Conservation (phyloP, 1,139 yeast species). For the Yamadazyma spencermartinsiae region DNA sequence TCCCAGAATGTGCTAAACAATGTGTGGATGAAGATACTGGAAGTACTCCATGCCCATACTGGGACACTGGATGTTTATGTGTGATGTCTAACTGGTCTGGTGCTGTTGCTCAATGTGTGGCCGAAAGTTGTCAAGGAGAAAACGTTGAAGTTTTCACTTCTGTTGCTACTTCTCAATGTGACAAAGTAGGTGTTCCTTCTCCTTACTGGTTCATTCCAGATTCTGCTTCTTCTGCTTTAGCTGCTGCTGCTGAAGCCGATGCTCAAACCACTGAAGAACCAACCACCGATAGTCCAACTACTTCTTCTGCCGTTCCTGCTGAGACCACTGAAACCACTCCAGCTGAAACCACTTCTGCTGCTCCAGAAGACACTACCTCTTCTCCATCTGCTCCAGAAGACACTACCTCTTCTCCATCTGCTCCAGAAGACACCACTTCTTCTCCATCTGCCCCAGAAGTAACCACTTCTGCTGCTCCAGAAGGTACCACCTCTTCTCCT, state of each 20-base stretch:
- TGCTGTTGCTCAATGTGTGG: conserved; percentile 46
- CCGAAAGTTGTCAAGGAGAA: conserved; percentile 37
- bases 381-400: conserved; percentile 8
- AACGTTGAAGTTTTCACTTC: conserved; percentile 41
- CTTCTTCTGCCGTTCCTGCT: conserved; percentile 7
- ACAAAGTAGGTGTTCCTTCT: conserved; percentile 43
- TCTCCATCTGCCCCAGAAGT: conserved; percentile 7
- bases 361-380: conserved; percentile 6
- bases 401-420: conserved; percentile 7
- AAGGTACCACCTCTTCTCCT: conserved; percentile 3
- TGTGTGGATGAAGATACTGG: conserved; percentile 40
- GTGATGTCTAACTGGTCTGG: conserved; percentile 52
- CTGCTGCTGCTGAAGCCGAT: conserved; percentile 16
- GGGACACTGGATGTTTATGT: conserved; percentile 57
- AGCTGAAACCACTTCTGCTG: conserved; percentile 13
- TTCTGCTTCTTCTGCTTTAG: conserved; percentile 34
- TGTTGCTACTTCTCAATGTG: conserved; percentile 44
- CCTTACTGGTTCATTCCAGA: conserved; percentile 45
- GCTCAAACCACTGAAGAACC: conserved; percentile 9
- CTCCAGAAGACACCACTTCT: conserved; percentile 6
- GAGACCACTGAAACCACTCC: conserved; percentile 10
- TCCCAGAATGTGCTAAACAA: conserved; percentile 46
- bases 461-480: conserved; percentile 8
- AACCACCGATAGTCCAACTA: conserved; percentile 6
- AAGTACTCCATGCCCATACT: conserved; percentile 50